Evolutionary conservation across 148 eudicot species (phyloP).

Genomic region (Vaccinium macrocarpon): DNA sequence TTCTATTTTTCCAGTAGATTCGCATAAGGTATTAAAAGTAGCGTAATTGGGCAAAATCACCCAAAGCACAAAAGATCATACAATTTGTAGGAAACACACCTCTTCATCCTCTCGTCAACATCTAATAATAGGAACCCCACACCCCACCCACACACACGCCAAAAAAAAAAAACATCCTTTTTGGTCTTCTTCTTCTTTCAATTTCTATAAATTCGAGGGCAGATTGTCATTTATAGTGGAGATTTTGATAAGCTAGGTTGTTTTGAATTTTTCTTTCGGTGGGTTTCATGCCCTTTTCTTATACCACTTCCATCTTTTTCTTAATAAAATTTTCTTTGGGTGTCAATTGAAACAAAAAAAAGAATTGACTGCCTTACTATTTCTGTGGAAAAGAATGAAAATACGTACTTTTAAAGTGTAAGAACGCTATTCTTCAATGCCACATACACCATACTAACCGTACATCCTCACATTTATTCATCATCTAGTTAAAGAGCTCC

Average conservation of each 20-base stretch:
- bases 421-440: neutral
- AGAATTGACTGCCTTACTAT: neutral
- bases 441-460: neutral
- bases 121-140: neutral
- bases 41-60: neutral
- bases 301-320: neutral
- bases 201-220: neutral
- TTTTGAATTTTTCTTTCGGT: neutral
- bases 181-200: neutral
- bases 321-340: too few species aligned
- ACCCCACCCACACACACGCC: neutral
- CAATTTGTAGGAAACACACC: neutral
- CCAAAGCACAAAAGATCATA: neutral
- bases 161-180: neutral
- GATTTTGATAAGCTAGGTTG: neutral
- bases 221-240: neutral
- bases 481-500: conserved; percentile 18
- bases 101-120: neutral
- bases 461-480: neutral
- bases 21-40: conserved; percentile 7
- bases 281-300: neutral
- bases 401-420: neutral
- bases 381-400: neutral
- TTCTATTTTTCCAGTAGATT: neutral
- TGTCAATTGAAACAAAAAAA: too few species aligned